Evolutionary conservation across 257 asterid species (phyloP).

Genomic region (Nicotiana paniculata): DNA sequence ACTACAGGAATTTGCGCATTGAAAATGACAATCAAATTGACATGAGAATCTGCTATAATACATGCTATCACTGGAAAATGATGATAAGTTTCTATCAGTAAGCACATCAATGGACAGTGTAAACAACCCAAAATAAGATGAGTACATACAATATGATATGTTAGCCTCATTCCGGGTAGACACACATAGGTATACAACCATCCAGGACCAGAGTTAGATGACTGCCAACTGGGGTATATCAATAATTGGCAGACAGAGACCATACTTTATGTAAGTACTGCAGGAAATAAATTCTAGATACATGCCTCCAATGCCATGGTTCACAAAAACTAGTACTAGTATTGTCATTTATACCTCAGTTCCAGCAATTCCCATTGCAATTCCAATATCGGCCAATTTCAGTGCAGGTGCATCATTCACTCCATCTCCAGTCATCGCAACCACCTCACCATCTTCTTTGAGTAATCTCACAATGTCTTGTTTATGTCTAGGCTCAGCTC

Average conservation of each 20-base stretch:
- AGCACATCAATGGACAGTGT: too few species aligned
- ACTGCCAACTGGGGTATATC: neutral
- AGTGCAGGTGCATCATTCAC: slow-evolving; percentile 97
- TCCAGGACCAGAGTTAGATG: neutral
- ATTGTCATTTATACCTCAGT: slow-evolving; percentile 57
- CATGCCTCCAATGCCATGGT: neutral
- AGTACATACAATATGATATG: neutral
- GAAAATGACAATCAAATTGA: too few species aligned
- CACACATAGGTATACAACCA: neutral
- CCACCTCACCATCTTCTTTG: slow-evolving; percentile 94
- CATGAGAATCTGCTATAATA: too few species aligned
- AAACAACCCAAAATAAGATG: neutral
- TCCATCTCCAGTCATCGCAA: slow-evolving; percentile 99
- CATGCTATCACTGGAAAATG: too few species aligned
- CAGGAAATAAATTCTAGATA: neutral
- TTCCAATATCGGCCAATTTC: slow-evolving; percentile 95
- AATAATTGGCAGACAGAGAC: neutral
- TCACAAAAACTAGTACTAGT: neutral
- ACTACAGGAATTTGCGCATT: too few species aligned
- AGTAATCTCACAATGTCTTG: slow-evolving; percentile 97
- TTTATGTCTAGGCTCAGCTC: slow-evolving; percentile 99
- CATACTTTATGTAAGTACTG: neutral
- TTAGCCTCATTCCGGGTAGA: too few species aligned
- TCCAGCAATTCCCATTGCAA: slow-evolving; percentile 98
- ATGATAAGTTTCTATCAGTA: too few species aligned